phyloP scores from a whole-genome alignment of 2,329 filamentous ascomycete genomes.

The Penicillium sp. region DNA sequence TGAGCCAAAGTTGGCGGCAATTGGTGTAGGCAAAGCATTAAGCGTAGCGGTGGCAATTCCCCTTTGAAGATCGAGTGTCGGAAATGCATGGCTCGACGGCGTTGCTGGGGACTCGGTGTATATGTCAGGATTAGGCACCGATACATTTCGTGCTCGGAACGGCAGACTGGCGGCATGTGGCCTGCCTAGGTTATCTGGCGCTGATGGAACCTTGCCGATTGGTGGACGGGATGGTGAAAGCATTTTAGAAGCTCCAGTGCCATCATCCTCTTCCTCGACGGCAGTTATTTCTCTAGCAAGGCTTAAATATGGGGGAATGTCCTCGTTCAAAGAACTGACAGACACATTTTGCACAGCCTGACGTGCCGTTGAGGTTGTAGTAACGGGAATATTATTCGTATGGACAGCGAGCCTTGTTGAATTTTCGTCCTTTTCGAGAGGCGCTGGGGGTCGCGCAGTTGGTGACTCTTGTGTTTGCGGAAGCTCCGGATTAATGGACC shows the following conservation, averaged over 20 bases:
- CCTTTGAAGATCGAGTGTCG: constrained; percentile 51
- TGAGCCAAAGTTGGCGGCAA: constrained; percentile 63
- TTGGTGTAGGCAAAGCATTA: constrained; percentile 71
- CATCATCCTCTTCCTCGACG: constrained; percentile 47
- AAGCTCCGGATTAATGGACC: constrained; percentile 31
- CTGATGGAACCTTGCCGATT: constrained; percentile 46
- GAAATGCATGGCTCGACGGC: constrained; percentile 72
- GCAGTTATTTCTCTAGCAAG: constrained; percentile 51
- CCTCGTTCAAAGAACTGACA: constrained; percentile 42
- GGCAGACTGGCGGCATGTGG: constrained; percentile 74
- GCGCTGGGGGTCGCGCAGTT: constrained; percentile 30
- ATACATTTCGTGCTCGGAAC: constrained; percentile 75
- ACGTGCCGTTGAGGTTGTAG: constrained; percentile 27
- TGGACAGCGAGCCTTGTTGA: constrained; percentile 25
- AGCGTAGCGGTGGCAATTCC: constrained; percentile 57
- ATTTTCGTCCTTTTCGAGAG: constrained; percentile 37
- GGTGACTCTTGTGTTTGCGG: constrained; percentile 33
- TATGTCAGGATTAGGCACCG: constrained; percentile 63
- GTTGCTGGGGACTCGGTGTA: constrained; percentile 75
- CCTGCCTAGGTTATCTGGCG: constrained; percentile 60
- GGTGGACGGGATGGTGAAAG: constrained; percentile 40
- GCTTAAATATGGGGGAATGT: constrained; percentile 46
- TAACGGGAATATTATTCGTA: constrained; percentile 18
- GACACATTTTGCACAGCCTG: constrained; percentile 39
- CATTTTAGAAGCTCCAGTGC: constrained; percentile 33